Base-by-base conservation (phyloP, 2,329 filamentous ascomycete genomes). In the Coniosporium tulheliwenetii region DNA sequence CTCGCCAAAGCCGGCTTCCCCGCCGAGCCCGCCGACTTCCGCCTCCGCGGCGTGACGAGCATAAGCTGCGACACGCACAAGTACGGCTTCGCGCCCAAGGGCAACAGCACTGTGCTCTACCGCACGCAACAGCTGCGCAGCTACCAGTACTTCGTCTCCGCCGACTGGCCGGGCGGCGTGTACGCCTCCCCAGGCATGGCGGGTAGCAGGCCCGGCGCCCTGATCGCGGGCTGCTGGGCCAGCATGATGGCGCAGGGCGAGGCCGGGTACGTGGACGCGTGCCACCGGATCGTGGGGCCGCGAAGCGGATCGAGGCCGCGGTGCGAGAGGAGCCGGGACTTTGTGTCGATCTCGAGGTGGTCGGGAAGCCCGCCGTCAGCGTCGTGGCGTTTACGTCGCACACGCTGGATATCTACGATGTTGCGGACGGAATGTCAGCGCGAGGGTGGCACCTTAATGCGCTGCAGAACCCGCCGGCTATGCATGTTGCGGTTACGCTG, bases 31-130 rank as follows among this genome's bases (percentile, higher is more conserved):
- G 96, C 96, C 56, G 91, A 98, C 61, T 98, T 98, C 74, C 78
- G 83, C 42, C 77, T 93, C 44, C 85, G 84, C 50, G 91, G 91
- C 51, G 91, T 98, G 32, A 95, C 89, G 3, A 89, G 81, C 60
- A 96, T 98, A 60, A 86, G 79, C 49, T 93, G 87, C 60, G 91
- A 98, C 59, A 98, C 91, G 2, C 91, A 98, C 73, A 98, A 98
- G 62, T 98, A 98, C 59, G 91, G 91, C 32, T 98, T 98, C 57
- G 91, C 91, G 1, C 91, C 91, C 40, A 98, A 98, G 67, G 91
- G 91, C 50, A 98, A 93, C 71, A 91, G 82, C 40, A 91, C 86
- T 1, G 72, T 94, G 10, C 71, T 98, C 35, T 98, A 98, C 71
- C 85, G 91, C 51, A 82, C 77, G 37, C 73, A 79, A 30, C 66